Conservation (phyloP, 2,329 filamentous ascomycete species). For the Penicillium sp. region DNA sequence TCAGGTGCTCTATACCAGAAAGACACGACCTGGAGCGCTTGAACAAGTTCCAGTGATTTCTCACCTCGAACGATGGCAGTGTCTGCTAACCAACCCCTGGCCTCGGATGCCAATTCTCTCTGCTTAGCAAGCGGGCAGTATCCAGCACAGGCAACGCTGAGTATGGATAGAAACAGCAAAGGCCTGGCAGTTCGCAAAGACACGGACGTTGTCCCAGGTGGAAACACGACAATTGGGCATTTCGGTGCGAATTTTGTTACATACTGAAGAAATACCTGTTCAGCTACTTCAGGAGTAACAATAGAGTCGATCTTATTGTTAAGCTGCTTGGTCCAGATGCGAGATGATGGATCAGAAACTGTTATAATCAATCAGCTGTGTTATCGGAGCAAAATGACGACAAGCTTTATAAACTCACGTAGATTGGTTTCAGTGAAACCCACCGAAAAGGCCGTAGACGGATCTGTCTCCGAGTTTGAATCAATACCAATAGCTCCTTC, state of each 20-base stretch:
- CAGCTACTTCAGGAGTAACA: not conserved
- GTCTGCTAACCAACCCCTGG: constrained; percentile 4
- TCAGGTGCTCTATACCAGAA: constrained; percentile 18
- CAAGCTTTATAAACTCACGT: not conserved
- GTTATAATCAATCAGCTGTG: not conserved
- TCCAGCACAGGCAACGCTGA: constrained; percentile 6
- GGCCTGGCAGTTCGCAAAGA: constrained; percentile 1
- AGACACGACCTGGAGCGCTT: constrained; percentile 11
- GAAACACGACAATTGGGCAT: constrained; percentile 13
- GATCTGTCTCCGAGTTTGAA: not conserved
- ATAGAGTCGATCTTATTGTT: not conserved
- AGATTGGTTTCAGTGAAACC: not conserved
- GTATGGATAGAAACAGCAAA: not conserved
- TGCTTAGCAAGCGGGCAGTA: constrained; percentile 7
- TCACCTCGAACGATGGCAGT: constrained; percentile 11
- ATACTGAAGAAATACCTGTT: constrained; percentile 10
- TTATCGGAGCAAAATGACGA: not conserved
- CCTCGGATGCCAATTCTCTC: constrained; percentile 7
- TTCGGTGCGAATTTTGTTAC: constrained; percentile 8
- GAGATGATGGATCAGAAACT: not conserved
- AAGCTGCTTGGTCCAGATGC: not conserved
- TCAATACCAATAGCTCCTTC: not conserved
- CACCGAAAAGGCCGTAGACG: not conserved
- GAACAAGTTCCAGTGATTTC: constrained; percentile 15
- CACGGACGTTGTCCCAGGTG: constrained; percentile 1